Evolutionary conservation across 108 stramenopile genomes (phyloP), one percentile per base, ranked within the genome.

Genomic region (Asterionellopsis glacialis): DNA sequence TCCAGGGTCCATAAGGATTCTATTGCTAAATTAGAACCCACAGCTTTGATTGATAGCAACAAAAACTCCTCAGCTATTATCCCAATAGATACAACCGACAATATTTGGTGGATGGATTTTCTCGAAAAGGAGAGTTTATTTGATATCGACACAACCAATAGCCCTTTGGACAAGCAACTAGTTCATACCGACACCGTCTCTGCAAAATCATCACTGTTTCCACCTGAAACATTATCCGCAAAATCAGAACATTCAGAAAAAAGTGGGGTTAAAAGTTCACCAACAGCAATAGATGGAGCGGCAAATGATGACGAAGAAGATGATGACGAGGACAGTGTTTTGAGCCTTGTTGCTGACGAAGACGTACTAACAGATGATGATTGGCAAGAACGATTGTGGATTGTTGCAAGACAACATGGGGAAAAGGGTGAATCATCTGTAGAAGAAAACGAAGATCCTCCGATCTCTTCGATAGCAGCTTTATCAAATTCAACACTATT

Each of bases 371-470:
- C 33, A 33, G 33, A 33, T 33, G 33, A 33, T 7, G 33, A 61
- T 9, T 61, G 44, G 47, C 14, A 49, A 22, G 59, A 61, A 16
- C 26, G 56, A 16, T 38, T 57, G 5, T 57, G 56, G 56, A 26
- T 19, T 41, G 39, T 42, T 16, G 28, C 56, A 18, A 1, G 56
- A 5, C 28, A 57, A 2, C 56, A 57, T 11, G 45, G 41, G 38
- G 16, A 41, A 14, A 18, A 49, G 19, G 45, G 48, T 24, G 26
- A 61, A 19, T 14, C 16, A 19, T 14, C 16, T n/a, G 24, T 18
- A 2, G 47, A 61, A 15, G 48, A 45, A 12, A 47, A n/a, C 7
- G 44, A 45, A 15, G 22, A n/a, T 2, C 5, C 3, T 24, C 18
- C 23, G 1, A 19, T 21, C 5, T 9, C 18, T 26, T 45, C 47